phyloP scores from a whole-genome alignment of 169 alveolate species.

The Cryptosporidium canis region DNA sequence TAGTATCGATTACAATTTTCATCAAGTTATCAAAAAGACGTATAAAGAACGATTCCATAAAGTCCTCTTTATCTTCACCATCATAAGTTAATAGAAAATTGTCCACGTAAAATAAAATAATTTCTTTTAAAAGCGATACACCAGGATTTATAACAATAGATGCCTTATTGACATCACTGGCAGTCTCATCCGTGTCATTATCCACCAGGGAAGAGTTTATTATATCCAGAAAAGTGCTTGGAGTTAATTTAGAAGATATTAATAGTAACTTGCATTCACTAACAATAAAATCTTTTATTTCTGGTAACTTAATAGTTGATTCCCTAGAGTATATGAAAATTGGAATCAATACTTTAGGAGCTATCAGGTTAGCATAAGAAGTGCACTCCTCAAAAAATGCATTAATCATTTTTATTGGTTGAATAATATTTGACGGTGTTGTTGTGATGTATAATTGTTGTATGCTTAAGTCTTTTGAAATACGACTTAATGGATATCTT shows the following conservation, averaged over 20 bases:
- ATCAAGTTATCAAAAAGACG: neutral
- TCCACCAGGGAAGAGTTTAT: neutral
- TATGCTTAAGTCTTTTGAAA: neutral
- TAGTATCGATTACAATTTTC: neutral
- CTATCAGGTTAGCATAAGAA: neutral
- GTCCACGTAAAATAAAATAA: constrained; percentile 23
- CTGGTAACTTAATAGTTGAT: constrained; percentile 22
- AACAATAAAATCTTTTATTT: neutral
- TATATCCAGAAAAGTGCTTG: constrained; percentile 1
- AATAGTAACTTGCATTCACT: constrained; percentile 27
- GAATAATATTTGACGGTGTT: neutral
- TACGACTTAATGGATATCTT: neutral
- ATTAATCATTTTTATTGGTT: constrained; percentile 17
- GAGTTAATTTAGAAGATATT: neutral
- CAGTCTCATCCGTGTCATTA: neutral
- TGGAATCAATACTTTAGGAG: constrained; percentile 35
- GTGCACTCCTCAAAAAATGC: constrained; percentile 26
- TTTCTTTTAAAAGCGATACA: neutral
- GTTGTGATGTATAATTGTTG: neutral
- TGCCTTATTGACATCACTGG: neutral
- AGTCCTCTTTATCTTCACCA: neutral
- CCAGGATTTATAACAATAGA: neutral
- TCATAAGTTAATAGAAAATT: neutral
- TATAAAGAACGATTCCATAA: neutral
- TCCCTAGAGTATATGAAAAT: constrained; percentile 7